phyloP scores from a whole-genome alignment of 2,329 filamentous ascomycete species.

The Fusarium sp. region DNA sequence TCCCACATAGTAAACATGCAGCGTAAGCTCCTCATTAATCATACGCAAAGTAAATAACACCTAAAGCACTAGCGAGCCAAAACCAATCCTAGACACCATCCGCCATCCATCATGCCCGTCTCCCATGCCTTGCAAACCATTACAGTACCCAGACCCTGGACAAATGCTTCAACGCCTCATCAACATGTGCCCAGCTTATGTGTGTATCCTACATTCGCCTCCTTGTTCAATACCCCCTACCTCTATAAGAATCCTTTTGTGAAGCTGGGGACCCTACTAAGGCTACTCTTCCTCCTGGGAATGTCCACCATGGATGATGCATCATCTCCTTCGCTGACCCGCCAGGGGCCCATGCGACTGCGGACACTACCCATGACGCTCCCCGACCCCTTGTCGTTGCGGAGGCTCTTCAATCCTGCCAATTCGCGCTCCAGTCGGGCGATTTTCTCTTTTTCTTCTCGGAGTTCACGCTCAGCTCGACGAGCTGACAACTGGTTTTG shows the following conservation, averaged over 20 bases:
- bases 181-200: slow-evolving; percentile 24
- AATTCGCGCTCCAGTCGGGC: slow-evolving; percentile 88
- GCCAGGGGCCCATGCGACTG: slow-evolving; percentile 49
- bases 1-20: not conserved
- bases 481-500: slow-evolving; percentile 82
- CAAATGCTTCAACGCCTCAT: slow-evolving; percentile 42
- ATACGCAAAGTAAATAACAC: slow-evolving; percentile 37
- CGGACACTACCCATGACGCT: slow-evolving; percentile 60
- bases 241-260: slow-evolving; percentile 80
- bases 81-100: slow-evolving; percentile 24
- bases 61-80: slow-evolving; percentile 24
- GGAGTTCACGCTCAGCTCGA: slow-evolving; percentile 87
- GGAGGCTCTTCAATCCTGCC: slow-evolving; percentile 82
- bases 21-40: slow-evolving; percentile 34
- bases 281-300: slow-evolving; percentile 73
- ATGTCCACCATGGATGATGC: slow-evolving; percentile 59
- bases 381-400: slow-evolving; percentile 67
- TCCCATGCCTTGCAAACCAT: slow-evolving; percentile 16
- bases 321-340: slow-evolving; percentile 54
- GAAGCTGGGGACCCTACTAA: slow-evolving; percentile 72
- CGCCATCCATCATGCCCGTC: slow-evolving; percentile 18
- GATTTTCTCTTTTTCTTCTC: slow-evolving; percentile 86
- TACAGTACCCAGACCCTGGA: slow-evolving; percentile 28
- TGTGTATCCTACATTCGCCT: slow-evolving; percentile 24
- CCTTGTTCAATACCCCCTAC: not conserved